Percentiles rank a stretch among this genome's conserved stretches.
These are phyloP conservation scores for Acanthamoeba royreba DNA, from an alignment of 208 protist species.

Conservation along the genomic window DNA sequence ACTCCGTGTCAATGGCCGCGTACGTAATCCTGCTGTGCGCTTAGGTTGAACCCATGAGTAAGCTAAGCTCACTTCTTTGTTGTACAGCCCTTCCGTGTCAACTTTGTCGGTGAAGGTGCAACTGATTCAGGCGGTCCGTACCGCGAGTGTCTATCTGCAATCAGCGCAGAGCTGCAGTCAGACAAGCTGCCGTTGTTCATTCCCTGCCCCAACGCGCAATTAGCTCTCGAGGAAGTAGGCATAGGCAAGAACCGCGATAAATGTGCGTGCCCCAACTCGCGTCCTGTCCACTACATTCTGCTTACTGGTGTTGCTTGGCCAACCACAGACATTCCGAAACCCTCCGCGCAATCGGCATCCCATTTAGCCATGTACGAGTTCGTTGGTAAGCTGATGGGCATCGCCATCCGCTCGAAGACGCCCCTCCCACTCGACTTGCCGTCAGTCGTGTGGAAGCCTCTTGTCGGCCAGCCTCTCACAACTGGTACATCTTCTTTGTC, in stretches of 20 bases:
- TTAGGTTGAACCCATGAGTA: too few species aligned
- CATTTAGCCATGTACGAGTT: conserved; percentile 82
- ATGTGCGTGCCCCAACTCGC: conserved; percentile 68
- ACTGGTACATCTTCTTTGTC: background rate
- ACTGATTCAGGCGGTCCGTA: background rate
- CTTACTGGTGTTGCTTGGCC: background rate
- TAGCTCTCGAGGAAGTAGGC: background rate
- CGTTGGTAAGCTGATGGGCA: conserved; percentile 92
- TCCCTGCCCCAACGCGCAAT: background rate
- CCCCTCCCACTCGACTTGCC: conserved; percentile 89
- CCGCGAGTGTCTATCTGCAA: background rate
- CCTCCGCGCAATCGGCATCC: background rate
- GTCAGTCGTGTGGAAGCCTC: conserved; percentile 88
- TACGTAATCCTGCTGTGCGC: too few species aligned
- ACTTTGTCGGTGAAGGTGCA: background rate
- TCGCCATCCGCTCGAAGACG: conserved; percentile 87
- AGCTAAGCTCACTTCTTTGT: too few species aligned
- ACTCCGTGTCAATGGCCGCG: too few species aligned
- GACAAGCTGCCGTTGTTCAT: conserved; percentile 11
- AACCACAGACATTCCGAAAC: conserved; percentile 53
- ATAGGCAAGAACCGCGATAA: conserved; percentile 59
- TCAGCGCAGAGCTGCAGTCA: conserved; percentile 15
- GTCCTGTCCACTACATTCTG: conserved; percentile 39
- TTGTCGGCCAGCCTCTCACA: conserved; percentile 70
- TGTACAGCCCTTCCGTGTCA: background rate